Percentiles rank a stretch among this genome's conserved stretches.
Evolutionary conservation across 371 early-diverging fungal species (phyloP).

Genomic region (Rhizopus stolonifer): DNA sequence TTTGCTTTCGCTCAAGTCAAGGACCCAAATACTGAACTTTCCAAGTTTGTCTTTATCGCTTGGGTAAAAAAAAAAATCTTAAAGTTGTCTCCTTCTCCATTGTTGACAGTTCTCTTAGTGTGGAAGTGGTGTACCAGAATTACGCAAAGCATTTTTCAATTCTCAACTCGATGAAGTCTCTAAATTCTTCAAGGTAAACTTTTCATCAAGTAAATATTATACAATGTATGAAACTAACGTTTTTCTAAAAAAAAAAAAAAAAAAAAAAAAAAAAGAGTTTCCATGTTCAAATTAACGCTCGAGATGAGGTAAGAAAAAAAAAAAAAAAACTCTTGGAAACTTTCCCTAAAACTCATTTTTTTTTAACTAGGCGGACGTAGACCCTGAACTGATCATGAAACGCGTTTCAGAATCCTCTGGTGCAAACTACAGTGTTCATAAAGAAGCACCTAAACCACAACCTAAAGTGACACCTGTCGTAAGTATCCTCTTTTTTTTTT

Average conservation of each 20-base stretch:
- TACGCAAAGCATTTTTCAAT: constrained; percentile 86
- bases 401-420: constrained; percentile 83
- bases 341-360: not conserved
- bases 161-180: constrained; percentile 81
- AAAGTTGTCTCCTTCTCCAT: no score
- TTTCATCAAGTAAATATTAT: no score
- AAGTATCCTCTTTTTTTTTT: constrained; percentile 12
- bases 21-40: constrained; percentile 85
- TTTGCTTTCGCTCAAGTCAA: constrained; percentile 84
- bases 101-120: constrained; percentile 57
- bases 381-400: constrained; percentile 81
- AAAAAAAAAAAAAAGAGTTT: no score
- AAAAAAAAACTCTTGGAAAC: not conserved
- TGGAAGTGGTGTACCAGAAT: constrained; percentile 92
- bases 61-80: constrained; percentile 71
- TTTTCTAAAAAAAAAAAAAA: no score
- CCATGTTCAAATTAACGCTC: constrained; percentile 91
- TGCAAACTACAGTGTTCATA: constrained; percentile 86
- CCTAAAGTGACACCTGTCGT: constrained; percentile 53
- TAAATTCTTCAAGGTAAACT: constrained; percentile 73
- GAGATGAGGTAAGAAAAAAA: constrained; percentile 55
- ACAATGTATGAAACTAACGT: no score
- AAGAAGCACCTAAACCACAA: constrained; percentile 49
- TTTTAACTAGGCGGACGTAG: constrained; percentile 70
- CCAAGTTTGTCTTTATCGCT: constrained; percentile 89